Conservation (phyloP, 2,329 filamentous ascomycete species). For the Penicillium sclerotigenum region DNA sequence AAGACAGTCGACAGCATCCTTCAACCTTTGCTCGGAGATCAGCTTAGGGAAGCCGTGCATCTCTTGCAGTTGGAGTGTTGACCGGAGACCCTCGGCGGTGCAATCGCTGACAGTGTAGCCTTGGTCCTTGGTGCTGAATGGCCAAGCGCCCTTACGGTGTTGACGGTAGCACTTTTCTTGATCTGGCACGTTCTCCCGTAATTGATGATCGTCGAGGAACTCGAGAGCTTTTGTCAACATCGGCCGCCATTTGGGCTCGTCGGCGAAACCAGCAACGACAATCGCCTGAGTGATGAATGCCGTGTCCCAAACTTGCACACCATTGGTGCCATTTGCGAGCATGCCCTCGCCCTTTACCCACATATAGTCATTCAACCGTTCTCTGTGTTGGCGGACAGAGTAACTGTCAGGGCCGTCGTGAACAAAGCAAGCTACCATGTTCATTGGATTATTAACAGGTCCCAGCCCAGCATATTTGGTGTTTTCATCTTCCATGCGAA, state of each 20-base stretch:
- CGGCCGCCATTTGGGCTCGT: slow-evolving; percentile 70
- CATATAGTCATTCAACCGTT: slow-evolving; percentile 78
- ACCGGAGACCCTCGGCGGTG: slow-evolving; percentile 84
- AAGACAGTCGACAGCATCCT: slow-evolving; percentile 85
- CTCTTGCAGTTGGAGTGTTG: slow-evolving; percentile 79
- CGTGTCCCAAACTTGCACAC: slow-evolving; percentile 97
- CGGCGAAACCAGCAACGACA: slow-evolving; percentile 73
- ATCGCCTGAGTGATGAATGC: slow-evolving; percentile 82
- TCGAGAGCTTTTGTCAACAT: slow-evolving; percentile 80
- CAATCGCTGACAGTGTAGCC: slow-evolving; percentile 96
- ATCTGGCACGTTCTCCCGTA: slow-evolving; percentile 75
- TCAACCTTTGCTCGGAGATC: slow-evolving; percentile 72
- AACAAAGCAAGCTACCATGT: slow-evolving; percentile 80
- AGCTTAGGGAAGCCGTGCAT: slow-evolving; percentile 70
- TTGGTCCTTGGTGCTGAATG: slow-evolving; percentile 87
- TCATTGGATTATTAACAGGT: slow-evolving; percentile 87
- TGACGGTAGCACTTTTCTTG: slow-evolving; percentile 84
- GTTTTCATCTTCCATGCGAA: slow-evolving; percentile 90
- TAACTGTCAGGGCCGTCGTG: slow-evolving; percentile 72
- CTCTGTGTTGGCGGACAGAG: slow-evolving; percentile 71
- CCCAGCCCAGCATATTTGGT: slow-evolving; percentile 83
- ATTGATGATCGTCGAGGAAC: slow-evolving; percentile 89
- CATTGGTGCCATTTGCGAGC: slow-evolving; percentile 93
- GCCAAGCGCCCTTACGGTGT: slow-evolving; percentile 88
- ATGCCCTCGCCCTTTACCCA: slow-evolving; percentile 93